These are phyloP conservation scores for Fusarium nisikadoi DNA, from an alignment of 2,329 filamentous ascomycete species.

Conservation along the genomic window DNA sequence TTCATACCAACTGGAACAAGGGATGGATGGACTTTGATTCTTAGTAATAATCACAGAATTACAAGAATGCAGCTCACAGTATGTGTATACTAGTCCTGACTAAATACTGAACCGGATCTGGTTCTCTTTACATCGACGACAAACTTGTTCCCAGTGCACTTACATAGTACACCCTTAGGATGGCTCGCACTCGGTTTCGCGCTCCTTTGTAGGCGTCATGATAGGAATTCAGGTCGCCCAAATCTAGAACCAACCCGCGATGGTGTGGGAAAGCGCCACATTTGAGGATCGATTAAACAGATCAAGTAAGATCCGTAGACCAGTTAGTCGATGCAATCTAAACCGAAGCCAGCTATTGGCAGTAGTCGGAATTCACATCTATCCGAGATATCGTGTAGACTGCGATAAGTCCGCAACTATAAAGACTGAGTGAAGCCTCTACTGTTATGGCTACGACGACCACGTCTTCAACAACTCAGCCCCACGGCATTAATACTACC, in stretches of 20 bases:
- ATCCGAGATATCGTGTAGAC: slow-evolving; percentile 9
- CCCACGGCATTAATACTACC: slow-evolving; percentile 5
- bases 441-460: not conserved
- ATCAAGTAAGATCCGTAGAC: slow-evolving; percentile 11
- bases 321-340: not conserved
- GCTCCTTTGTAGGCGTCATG: slow-evolving; percentile 21
- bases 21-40: not conserved
- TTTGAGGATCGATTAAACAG: slow-evolving; percentile 5
- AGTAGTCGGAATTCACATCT: slow-evolving; percentile 17
- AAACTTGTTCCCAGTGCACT: not conserved
- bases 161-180: not conserved
- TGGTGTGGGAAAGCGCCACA: slow-evolving; percentile 3
- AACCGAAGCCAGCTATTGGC: slow-evolving; percentile 4
- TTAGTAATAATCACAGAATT: not conserved
- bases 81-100: no score
- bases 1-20: not conserved
- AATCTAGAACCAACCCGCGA: not conserved
- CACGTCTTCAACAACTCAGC: slow-evolving; percentile 12
- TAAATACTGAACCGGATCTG: not conserved
- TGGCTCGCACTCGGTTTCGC: slow-evolving; percentile 21
- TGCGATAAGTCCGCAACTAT: slow-evolving; percentile 26
- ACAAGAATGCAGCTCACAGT: not conserved
- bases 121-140: not conserved
- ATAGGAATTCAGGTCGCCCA: slow-evolving; percentile 16
- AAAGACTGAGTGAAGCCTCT: slow-evolving; percentile 13